Evolutionary conservation across 2,329 filamentous ascomycete species (phyloP), one percentile per base, ranked within the genome.

Genomic region (Raffaelea arxii): DNA sequence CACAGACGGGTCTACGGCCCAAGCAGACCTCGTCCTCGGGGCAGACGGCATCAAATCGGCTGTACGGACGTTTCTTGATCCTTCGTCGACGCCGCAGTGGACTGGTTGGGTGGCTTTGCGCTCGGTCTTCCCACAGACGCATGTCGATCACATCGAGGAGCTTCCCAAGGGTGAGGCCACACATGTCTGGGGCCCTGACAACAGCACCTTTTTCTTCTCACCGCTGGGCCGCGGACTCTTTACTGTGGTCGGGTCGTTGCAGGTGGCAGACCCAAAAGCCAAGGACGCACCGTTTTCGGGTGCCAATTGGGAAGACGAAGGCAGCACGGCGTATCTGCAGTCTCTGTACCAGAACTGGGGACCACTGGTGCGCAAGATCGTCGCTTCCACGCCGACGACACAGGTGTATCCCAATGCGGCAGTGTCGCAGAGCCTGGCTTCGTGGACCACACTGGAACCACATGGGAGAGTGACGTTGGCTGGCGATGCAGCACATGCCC

Each of bases 31-130:
- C 36, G 54, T 76, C 22, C 63, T 78, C 16, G 74, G 72, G 1
- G 68, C 72, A 1, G 74, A 78, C 55, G 75, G 75, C 35, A 69
- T 77, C 41, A 69, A 71, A 53, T 75, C 71, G 19, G 59, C 63
- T 2, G 64, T 72, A 22, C 61, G 65, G 12, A 59, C 58, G 22
- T 65, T 65, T n/a, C 69, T 75, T 44, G 61, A 70, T 2, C 67
- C 68, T 0, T 55, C 61, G 0, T 63, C 68, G 12, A 55, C 56
- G 14, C 57, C 69, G 1, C 55, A 51, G 6, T 70, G 67, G 61
- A 71, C 65, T 6, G 68, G 69, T 4, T 67, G 67, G 58, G 61
- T 70, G 5, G 62, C 66, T 6, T 64, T 70, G 46, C 62, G 70
- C 12, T 65, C 69, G 12, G 69, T 69, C 0, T 72, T 71, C 35